Conservation (phyloP, 352 stramenopile species). For the Plasmopara viticola region DNA sequence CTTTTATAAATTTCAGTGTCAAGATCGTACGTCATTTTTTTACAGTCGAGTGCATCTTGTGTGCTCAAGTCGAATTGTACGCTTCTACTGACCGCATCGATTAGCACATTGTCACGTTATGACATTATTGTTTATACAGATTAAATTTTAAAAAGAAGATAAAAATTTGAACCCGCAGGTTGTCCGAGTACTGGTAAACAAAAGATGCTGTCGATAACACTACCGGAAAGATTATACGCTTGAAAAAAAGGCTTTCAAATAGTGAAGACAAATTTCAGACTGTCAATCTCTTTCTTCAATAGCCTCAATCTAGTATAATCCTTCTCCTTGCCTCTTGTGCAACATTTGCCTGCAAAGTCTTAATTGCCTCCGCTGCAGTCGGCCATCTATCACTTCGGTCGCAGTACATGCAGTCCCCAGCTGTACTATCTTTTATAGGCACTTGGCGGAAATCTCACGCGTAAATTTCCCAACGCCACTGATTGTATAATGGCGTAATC, state of each 20-base stretch:
- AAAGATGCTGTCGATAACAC: not conserved
- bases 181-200: not conserved
- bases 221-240: not conserved
- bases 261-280: not conserved
- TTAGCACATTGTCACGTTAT: no score
- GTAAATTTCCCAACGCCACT: constrained; percentile 37
- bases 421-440: constrained; percentile 25
- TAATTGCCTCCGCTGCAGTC: constrained; percentile 30
- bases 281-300: not conserved
- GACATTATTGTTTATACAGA: no score
- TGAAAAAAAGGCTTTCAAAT: not conserved
- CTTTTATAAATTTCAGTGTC: no score
- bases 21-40: no score
- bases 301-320: not conserved
- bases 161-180: no score
- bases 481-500: constrained; percentile 45
- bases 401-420: constrained; percentile 33
- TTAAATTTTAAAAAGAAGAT: no score
- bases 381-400: constrained; percentile 35
- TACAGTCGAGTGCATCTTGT: no score
- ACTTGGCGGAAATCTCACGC: constrained; percentile 26
- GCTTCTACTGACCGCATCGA: no score
- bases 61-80: no score
- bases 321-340: constrained; percentile 23
- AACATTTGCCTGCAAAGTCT: constrained; percentile 31